phyloP scores from a whole-genome alignment of 306 rosid genomes.

The Adenanthera pavonina region DNA sequence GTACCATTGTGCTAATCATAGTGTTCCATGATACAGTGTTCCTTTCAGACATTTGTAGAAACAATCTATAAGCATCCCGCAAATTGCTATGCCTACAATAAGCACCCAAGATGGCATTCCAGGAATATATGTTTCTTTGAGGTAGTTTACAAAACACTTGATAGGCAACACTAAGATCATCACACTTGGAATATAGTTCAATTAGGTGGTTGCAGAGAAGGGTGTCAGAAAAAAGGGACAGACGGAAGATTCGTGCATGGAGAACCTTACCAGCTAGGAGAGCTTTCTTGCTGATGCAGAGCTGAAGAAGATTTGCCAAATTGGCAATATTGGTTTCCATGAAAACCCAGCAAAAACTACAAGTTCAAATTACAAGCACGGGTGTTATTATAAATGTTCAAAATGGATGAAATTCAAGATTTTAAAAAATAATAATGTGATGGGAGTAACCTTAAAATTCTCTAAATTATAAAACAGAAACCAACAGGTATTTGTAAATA shows the following conservation, averaged over 20 bases:
- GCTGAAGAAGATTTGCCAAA: slow-evolving; percentile 59
- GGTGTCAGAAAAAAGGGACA: slow-evolving; percentile 46
- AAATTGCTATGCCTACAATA: slow-evolving; percentile 52
- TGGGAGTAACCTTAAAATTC: background rate
- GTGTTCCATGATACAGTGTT: slow-evolving; percentile 73
- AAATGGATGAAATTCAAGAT: background rate
- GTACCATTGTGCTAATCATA: slow-evolving; percentile 58
- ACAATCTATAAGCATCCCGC: slow-evolving; percentile 49
- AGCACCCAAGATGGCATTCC: slow-evolving; percentile 68
- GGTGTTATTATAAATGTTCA: background rate
- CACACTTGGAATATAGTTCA: slow-evolving; percentile 65
- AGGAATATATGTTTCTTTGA: slow-evolving; percentile 62
- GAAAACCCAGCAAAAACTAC: background rate
- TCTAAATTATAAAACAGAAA: background rate
- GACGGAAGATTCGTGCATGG: slow-evolving; percentile 60
- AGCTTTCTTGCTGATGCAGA: slow-evolving; percentile 60
- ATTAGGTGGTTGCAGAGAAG: slow-evolving; percentile 65
- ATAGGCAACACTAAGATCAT: slow-evolving; percentile 44
- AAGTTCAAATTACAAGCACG: background rate
- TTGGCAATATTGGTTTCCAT: slow-evolving; percentile 42
- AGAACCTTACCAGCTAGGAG: slow-evolving; percentile 53
- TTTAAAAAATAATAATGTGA: background rate
- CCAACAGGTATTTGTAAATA: background rate
- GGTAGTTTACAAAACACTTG: slow-evolving; percentile 57
- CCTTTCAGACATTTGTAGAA: slow-evolving; percentile 67